Conservation (phyloP, 257 asterid genomes). For the Avicennia marina region DNA sequence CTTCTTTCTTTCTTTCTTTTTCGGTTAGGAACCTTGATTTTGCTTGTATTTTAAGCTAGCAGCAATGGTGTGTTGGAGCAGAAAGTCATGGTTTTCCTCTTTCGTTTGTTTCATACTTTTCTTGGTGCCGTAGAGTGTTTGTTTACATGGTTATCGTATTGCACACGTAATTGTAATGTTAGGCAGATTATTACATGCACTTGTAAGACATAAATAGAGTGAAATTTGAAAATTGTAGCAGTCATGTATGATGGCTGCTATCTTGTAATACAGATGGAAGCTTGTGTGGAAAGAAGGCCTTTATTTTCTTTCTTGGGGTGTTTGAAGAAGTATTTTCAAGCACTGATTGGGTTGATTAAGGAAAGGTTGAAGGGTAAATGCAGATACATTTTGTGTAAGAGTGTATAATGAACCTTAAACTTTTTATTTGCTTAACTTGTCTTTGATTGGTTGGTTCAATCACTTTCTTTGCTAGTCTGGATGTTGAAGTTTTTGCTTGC, state of each 20-base stretch:
- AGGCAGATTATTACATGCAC: constrained; percentile 25
- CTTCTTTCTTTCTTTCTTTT: constrained; percentile 18
- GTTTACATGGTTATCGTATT: background rate
- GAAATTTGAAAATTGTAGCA: constrained; percentile 6
- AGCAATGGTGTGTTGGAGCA: constrained; percentile 16
- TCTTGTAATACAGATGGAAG: constrained; percentile 30
- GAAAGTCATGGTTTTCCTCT: constrained; percentile 24
- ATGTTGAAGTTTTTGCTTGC: constrained; percentile 5
- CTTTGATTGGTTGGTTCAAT: constrained; percentile 10
- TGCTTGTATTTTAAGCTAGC: constrained; percentile 65
- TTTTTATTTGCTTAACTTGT: constrained; percentile 3
- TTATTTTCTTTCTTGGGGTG: constrained; percentile 28
- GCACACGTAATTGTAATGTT: constrained; percentile 14
- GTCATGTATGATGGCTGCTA: constrained; percentile 31
- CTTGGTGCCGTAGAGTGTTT: background rate
- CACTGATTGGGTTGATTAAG: constrained; percentile 32
- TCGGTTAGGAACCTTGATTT: constrained; percentile 45
- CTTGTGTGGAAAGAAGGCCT: constrained; percentile 33
- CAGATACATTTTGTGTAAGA: constrained; percentile 44
- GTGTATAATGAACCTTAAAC: constrained; percentile 22
- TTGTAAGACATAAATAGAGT: background rate
- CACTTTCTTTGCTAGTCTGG: constrained; percentile 6
- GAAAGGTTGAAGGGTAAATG: constrained; percentile 41
- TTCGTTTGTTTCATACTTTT: no score
- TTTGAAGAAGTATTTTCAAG: constrained; percentile 28